phyloP scores from a whole-genome alignment of 352 stramenopile genomes.

The Globisporangium ultimum region DNA sequence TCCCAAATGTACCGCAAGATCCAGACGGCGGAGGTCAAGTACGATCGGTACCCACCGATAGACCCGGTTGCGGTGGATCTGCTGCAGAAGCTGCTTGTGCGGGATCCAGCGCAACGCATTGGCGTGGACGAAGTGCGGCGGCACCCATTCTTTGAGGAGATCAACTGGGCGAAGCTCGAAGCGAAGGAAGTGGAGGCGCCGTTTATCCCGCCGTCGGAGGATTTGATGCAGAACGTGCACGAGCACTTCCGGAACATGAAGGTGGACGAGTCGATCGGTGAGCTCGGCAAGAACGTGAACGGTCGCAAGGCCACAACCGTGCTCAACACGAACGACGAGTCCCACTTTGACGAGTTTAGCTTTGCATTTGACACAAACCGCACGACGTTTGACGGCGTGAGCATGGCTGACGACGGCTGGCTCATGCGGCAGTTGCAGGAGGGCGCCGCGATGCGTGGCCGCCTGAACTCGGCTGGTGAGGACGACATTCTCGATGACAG shows the following conservation, averaged over 20 bases:
- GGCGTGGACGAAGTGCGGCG: constrained; percentile 50
- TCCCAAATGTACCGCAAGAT: constrained; percentile 90
- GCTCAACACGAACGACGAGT: constrained; percentile 42
- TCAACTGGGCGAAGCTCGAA: constrained; percentile 73
- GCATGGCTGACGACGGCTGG: constrained; percentile 83
- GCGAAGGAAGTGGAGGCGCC: constrained; percentile 78
- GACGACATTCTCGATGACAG: constrained; percentile 34
- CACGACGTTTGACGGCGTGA: constrained; percentile 71
- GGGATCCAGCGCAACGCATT: constrained; percentile 67
- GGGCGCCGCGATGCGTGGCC: constrained; percentile 67
- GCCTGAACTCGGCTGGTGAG: constrained; percentile 58
- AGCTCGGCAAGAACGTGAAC: constrained; percentile 52
- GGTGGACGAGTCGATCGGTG: constrained; percentile 75
- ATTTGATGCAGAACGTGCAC: constrained; percentile 87
- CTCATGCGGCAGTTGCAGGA: constrained; percentile 77
- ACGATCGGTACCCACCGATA: constrained; percentile 61
- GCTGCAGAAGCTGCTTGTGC: constrained; percentile 72
- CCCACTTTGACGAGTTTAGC: constrained; percentile 87
- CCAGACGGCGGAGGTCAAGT: constrained; percentile 82
- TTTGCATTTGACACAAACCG: constrained; percentile 82
- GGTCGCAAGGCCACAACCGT: constrained; percentile 48
- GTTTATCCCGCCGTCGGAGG: constrained; percentile 74
- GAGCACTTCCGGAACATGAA: constrained; percentile 90
- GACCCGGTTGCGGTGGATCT: constrained; percentile 68
- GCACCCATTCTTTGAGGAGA: constrained; percentile 68